Conservation (phyloP, 2,329 filamentous ascomycete species). For the Exserohilum rostratum region DNA sequence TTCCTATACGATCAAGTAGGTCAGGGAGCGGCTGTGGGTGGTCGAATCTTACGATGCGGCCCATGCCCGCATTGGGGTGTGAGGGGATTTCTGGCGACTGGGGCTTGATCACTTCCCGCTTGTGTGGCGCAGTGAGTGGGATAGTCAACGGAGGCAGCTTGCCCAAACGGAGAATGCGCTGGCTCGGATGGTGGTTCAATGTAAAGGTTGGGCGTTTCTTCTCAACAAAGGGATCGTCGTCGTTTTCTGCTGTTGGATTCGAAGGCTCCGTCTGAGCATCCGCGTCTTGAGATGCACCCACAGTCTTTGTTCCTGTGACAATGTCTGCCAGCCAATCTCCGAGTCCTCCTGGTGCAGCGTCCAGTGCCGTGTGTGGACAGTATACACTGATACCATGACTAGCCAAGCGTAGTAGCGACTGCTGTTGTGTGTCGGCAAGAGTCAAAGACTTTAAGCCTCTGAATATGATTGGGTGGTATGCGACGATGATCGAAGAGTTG, state of each 20-base stretch:
- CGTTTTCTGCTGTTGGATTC: conserved; percentile 12
- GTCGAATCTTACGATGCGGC: conserved; percentile 64
- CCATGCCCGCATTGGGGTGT: conserved; percentile 62
- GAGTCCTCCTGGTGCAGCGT: conserved; percentile 82
- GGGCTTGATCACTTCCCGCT: conserved; percentile 60
- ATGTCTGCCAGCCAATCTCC: conserved; percentile 95
- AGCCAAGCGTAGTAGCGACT: conserved; percentile 79
- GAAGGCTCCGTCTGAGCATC: conserved; percentile 13
- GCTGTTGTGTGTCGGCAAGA: conserved; percentile 82
- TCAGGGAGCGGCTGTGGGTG: conserved; percentile 59
- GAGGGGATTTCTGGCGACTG: conserved; percentile 49
- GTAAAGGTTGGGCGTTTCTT: conserved; percentile 51
- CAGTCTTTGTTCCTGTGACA: conserved; percentile 64
- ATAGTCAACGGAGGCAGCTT: conserved; percentile 25
- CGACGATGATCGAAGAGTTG: conserved; percentile 78
- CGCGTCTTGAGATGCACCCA: conserved; percentile 2
- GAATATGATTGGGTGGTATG: conserved; percentile 98
- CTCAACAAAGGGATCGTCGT: conserved; percentile 48
- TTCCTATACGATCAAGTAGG: conserved; percentile 67
- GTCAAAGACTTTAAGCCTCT: conserved; percentile 88
- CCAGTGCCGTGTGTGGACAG: conserved; percentile 92
- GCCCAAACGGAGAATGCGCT: conserved; percentile 45
- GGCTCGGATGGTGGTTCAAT: conserved; percentile 58
- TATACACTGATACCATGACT: conserved; percentile 93
- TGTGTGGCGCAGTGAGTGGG: conserved; percentile 49